Evolutionary conservation across 805 yeast genomes (phyloP).

Genomic region (Starmerella etchellsii): DNA sequence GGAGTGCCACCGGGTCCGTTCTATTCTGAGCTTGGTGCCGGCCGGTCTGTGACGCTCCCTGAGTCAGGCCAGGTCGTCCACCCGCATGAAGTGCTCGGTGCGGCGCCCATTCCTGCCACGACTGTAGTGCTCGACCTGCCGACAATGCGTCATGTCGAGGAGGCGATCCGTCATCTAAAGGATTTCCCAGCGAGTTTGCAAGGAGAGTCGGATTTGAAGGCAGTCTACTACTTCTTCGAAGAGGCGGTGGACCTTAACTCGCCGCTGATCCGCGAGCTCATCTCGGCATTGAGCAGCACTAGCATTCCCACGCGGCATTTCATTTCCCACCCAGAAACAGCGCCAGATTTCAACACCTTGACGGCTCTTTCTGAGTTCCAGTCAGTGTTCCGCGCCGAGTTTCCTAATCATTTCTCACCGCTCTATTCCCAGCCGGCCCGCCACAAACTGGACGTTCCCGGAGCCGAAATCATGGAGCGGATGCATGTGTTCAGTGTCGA

Average conservation of each 20-base stretch:
- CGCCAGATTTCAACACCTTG: constrained; percentile 50
- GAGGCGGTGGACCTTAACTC: constrained; percentile 36
- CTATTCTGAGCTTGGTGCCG: constrained; percentile 48
- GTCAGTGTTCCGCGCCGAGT: constrained; percentile 18
- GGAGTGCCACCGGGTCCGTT: constrained; percentile 57
- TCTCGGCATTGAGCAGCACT: constrained; percentile 35
- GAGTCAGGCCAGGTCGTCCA: constrained; percentile 28
- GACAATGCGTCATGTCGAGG: constrained; percentile 32
- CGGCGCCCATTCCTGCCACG: constrained; percentile 43
- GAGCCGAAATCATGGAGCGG: neutral
- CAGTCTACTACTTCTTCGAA: constrained; percentile 71
- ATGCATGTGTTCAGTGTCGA: constrained; percentile 9
- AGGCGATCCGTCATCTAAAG: constrained; percentile 18
- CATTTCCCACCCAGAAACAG: constrained; percentile 56
- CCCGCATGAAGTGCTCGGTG: constrained; percentile 64
- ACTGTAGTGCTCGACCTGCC: constrained; percentile 69
- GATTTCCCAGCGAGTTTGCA: neutral
- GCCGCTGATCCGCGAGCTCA: constrained; percentile 8
- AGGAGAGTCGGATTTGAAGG: constrained; percentile 26
- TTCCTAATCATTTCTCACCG: constrained; percentile 24
- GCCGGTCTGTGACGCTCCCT: constrained; percentile 36
- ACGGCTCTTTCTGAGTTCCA: constrained; percentile 37
- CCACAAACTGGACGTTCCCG: neutral
- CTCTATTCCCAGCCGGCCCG: constrained; percentile 18
- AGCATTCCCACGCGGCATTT: constrained; percentile 34